Evolutionary conservation across 768 basidiomycete genomes (phyloP), one percentile per base, ranked within the genome.

Genomic region (Pleurotus platypus): DNA sequence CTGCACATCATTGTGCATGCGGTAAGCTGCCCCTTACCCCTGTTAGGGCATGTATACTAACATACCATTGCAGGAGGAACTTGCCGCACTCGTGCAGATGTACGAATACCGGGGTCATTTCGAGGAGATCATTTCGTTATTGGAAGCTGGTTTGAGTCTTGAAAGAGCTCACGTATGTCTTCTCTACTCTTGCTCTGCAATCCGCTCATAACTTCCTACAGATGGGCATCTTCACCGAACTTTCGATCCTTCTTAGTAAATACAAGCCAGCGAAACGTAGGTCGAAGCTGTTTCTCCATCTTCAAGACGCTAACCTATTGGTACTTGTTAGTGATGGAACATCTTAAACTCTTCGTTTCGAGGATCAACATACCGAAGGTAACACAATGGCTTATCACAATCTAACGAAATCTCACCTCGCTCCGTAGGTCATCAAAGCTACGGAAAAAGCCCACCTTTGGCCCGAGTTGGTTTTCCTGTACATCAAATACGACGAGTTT

Each of bases 361-460:
- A 89, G 95, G 54, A 94, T 96, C 81, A 98, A 99, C 75, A 98
- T 99, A 64, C 97, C 97, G 50, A 98, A 99, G 83, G 83, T 79
- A 60, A 35, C 62, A 27, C 56, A 1, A 58, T 27, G 9, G 35
- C n/a, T 12, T 6, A 1, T 47, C 46, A 18, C 15, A 11, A 49
- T 22, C 30, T 37, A 5, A 35, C 42, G 7, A 38, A 40, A 46
- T 42, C 55, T 22, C 2, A 57, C n/a, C 48, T 55, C 4, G 30
- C 30, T 35, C 18, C 58, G 9, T 43, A 84, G 82, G 96, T 98
- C 66, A 94, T 98, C 78, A 90, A 88, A 74, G 93, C 94, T 8
- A 85, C 95, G 2, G 96, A 98, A 78, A 91, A 89, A 65, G 94
- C 94, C 16, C 97, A 98, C 64, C 83, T 99, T 46, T 99, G 97